Percentiles rank a stretch among this genome's conserved stretches.
Conservation (phyloP, 345 rosid species). For the Noccaea bulbosa region DNA sequence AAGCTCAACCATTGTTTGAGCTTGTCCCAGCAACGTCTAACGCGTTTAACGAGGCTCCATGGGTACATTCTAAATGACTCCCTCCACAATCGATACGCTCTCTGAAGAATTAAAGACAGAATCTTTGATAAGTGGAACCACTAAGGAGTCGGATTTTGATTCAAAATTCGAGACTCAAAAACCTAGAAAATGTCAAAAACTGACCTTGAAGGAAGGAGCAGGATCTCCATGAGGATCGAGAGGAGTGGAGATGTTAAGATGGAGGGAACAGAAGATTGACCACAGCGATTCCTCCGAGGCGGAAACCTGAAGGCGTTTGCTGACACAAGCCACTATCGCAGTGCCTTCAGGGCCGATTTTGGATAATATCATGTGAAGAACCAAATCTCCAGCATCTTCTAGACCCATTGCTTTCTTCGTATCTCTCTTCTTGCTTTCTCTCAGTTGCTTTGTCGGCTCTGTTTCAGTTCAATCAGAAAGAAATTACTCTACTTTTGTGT, state of each 20-base stretch:
- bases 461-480: not conserved
- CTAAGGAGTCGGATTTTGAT: no score
- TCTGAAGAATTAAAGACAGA: conserved; percentile 44
- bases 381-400: conserved; percentile 68
- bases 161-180: not conserved
- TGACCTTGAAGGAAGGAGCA: conserved; percentile 76
- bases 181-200: conserved; percentile 15
- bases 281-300: conserved; percentile 80
- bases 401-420: conserved; percentile 53
- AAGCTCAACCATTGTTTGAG: conserved; percentile 61
- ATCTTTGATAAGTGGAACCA: not conserved
- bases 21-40: conserved; percentile 74
- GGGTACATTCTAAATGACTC: conserved; percentile 80
- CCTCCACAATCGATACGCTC: conserved; percentile 68
- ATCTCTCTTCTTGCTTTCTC: conserved; percentile 12
- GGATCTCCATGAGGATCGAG: conserved; percentile 62
- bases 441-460: conserved; percentile 7
- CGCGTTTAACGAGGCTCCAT: conserved; percentile 76
- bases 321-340: conserved; percentile 60
- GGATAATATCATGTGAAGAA: conserved; percentile 55
- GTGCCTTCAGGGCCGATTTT: conserved; percentile 59
- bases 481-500: not conserved
- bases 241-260: conserved; percentile 71
- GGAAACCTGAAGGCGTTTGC: conserved; percentile 50
- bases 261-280: conserved; percentile 60